Percentiles rank a stretch among this genome's conserved stretches.
Evolutionary conservation across 1,284 basidiomycete species (phyloP).

Genomic region (Leccinum ponderosum): DNA sequence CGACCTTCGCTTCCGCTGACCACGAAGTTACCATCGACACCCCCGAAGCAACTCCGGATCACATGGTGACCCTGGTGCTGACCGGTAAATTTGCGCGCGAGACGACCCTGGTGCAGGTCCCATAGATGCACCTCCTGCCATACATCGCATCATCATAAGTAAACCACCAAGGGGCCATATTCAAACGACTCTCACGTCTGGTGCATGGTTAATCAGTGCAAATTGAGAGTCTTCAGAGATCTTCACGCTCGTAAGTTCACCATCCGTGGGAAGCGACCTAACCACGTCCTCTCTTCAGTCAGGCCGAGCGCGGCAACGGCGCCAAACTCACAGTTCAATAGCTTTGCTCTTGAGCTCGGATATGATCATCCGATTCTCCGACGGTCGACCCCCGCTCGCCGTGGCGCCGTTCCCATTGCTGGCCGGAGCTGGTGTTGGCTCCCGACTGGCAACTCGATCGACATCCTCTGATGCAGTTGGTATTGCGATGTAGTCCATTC

Average conservation of each 20-base stretch:
- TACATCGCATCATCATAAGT: conserved; percentile 9
- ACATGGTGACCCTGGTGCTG: conserved; percentile 82
- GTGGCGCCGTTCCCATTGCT: conserved; percentile 40
- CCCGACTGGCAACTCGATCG: conserved; percentile 32
- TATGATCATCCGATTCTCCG: conserved; percentile 70
- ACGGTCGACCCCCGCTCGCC: conserved; percentile 39
- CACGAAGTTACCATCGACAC: conserved; percentile 87
- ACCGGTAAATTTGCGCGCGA: conserved; percentile 80
- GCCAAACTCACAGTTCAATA: conserved; percentile 56
- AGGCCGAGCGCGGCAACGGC: conserved; percentile 14
- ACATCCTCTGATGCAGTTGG: conserved; percentile 33
- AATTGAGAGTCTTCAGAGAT: conserved; percentile 87
- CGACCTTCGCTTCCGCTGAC: conserved; percentile 94
- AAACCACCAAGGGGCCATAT: conserved; percentile 1
- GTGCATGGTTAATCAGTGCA: conserved; percentile 85
- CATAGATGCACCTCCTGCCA: conserved; percentile 85
- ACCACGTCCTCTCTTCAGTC: conserved; percentile 13
- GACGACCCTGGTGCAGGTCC: conserved; percentile 69
- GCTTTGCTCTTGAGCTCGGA: conserved; percentile 71
- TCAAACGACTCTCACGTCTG: conserved; percentile 62
- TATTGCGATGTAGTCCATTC: conserved; percentile 53
- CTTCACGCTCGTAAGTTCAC: conserved; percentile 86
- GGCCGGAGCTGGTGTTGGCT: conserved; percentile 37
- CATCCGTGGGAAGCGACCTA: conserved; percentile 68
- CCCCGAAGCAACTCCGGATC: conserved; percentile 93